phyloP scores from a whole-genome alignment of 2,329 filamentous ascomycete species.

The Pseudogymnoascus sp. region DNA sequence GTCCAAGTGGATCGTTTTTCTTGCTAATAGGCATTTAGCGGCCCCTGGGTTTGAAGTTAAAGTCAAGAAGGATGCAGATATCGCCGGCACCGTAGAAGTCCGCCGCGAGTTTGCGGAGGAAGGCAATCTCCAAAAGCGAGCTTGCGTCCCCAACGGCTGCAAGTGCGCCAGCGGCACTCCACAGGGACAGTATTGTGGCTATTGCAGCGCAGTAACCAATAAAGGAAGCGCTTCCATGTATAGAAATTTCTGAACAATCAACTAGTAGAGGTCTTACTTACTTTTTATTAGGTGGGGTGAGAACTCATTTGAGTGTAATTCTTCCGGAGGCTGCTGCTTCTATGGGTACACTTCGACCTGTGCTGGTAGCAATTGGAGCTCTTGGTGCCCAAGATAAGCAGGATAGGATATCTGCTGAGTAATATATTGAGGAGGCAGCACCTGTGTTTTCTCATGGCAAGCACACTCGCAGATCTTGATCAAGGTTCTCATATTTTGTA shows the following conservation, averaged over 20 bases:
- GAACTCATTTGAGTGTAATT: neutral
- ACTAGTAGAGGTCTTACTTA: too few relatives aligned
- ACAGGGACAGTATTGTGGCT: neutral
- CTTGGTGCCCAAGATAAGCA: neutral
- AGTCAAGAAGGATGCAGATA: neutral
- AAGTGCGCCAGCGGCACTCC: neutral
- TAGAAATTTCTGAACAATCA: too few relatives aligned
- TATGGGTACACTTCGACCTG: neutral
- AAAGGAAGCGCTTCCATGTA: neutral
- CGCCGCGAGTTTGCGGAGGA: neutral
- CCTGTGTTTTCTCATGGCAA: neutral
- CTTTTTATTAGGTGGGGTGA: too few relatives aligned
- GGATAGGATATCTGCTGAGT: neutral
- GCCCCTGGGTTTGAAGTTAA: neutral
- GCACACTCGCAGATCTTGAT: neutral
- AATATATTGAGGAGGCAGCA: neutral
- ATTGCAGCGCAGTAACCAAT: neutral
- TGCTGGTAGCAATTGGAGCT: neutral
- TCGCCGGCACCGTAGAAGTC: neutral
- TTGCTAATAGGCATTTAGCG: neutral
- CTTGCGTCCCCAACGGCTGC: neutral
- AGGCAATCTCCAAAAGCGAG: neutral
- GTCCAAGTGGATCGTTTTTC: neutral
- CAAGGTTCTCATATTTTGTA: neutral
- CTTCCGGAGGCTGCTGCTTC: neutral